These are phyloP conservation scores for Microdochium nivale DNA, from an alignment of 2,329 filamentous ascomycete genomes.

Conservation along the genomic window DNA sequence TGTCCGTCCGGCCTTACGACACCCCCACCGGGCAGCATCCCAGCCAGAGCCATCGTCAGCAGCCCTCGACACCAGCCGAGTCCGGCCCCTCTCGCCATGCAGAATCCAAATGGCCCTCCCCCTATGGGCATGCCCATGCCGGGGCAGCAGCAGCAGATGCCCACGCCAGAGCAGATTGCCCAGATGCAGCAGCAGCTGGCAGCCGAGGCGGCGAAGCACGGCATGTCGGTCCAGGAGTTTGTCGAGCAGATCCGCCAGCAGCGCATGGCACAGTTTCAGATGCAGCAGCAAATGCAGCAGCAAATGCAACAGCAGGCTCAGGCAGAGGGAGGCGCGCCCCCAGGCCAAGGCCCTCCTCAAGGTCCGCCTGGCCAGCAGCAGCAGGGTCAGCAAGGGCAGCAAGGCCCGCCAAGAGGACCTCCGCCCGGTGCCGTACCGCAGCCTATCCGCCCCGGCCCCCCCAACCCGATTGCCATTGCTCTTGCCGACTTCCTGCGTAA, in stretches of 20 bases:
- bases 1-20: too few species aligned
- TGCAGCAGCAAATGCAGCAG: constrained; percentile 15
- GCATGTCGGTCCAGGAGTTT: constrained; percentile 80
- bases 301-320: constrained; percentile 35
- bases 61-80: constrained; percentile 6
- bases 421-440: constrained; percentile 35
- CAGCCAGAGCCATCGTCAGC: constrained; percentile 4
- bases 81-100: constrained; percentile 9
- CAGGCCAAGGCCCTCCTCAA: constrained; percentile 12
- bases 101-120: constrained; percentile 12
- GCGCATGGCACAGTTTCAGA: constrained; percentile 34
- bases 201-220: constrained; percentile 73
- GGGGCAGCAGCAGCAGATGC: constrained; percentile 30
- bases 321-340: constrained; percentile 23
- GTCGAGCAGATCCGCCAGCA: constrained; percentile 59
- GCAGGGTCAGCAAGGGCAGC: constrained; percentile 16
- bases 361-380: constrained; percentile 23
- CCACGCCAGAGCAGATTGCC: constrained; percentile 76
- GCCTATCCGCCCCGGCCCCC: constrained; percentile 68
- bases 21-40: not conserved
- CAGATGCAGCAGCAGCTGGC: constrained; percentile 77
- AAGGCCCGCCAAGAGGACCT: constrained; percentile 14
- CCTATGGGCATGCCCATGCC: constrained; percentile 16
- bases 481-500: constrained; percentile 79
- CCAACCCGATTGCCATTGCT: constrained; percentile 81